phyloP scores from a whole-genome alignment of 2,329 filamentous ascomycete genomes.

The Hypoxylon sp. region DNA sequence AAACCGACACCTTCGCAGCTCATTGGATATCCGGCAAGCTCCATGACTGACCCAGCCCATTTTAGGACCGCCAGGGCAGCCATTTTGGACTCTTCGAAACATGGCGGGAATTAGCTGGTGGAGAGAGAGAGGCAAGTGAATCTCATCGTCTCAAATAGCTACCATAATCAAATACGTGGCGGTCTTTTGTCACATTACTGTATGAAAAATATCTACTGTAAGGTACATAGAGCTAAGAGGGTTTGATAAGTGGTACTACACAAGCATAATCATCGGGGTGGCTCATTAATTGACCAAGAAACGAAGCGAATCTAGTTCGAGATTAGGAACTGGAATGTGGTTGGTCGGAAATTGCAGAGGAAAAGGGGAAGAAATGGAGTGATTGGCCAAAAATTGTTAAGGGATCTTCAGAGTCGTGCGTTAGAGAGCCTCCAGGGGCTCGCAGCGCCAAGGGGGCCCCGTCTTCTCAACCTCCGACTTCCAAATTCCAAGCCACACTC shows the following conservation, averaged over 20 bases:
- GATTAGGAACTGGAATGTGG: conserved; percentile 30
- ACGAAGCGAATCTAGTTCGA: conserved; percentile 33
- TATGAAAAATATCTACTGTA: conserved; percentile 11
- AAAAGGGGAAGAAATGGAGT: conserved; percentile 22
- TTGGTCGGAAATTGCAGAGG: conserved; percentile 36
- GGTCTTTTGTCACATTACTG: not conserved
- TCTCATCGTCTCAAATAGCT: conserved; percentile 17
- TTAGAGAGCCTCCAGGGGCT: conserved; percentile 15
- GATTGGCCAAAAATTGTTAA: conserved; percentile 40
- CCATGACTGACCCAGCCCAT: conserved; percentile 24
- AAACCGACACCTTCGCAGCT: conserved; percentile 41
- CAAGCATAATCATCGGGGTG: conserved; percentile 37
- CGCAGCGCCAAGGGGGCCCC: conserved; percentile 11
- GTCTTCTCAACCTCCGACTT: conserved; percentile 19
- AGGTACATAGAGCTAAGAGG: conserved; percentile 15
- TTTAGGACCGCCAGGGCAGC: conserved; percentile 26
- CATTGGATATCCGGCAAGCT: conserved; percentile 38
- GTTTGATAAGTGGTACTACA: conserved; percentile 5
- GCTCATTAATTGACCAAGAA: conserved; percentile 39
- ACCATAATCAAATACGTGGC: conserved; percentile 6
- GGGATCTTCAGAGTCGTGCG: conserved; percentile 14
- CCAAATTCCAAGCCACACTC: conserved; percentile 37
- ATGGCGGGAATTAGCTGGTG: conserved; percentile 33
- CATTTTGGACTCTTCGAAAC: conserved; percentile 45
- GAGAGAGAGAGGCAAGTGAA: conserved; percentile 16